Conservation (phyloP, 345 rosid species). For the Raphanus raphanistrum region DNA sequence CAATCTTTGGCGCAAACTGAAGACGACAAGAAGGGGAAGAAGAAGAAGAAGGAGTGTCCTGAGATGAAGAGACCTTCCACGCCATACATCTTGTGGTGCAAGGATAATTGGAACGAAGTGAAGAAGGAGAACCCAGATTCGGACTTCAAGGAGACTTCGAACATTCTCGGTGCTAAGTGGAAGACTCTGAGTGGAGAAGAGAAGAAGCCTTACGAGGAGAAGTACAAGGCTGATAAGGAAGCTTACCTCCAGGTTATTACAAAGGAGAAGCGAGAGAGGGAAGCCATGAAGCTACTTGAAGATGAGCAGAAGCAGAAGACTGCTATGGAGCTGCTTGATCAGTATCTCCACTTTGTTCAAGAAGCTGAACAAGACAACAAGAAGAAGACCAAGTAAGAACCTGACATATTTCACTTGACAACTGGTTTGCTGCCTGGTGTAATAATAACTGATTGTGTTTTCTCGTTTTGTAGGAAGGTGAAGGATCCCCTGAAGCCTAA, state of each 20-base stretch:
- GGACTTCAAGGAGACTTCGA: constrained; percentile 79
- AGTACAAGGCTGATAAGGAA: constrained; percentile 60
- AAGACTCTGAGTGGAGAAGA: constrained; percentile 57
- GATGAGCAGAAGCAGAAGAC: constrained; percentile 84
- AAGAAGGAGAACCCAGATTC: constrained; percentile 81
- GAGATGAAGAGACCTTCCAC: constrained; percentile 78
- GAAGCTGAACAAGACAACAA: constrained; percentile 59
- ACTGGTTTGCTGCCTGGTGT: neutral
- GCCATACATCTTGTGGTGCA: constrained; percentile 83
- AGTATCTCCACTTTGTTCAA: constrained; percentile 75
- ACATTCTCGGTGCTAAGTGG: constrained; percentile 80
- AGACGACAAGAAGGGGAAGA: constrained; percentile 55
- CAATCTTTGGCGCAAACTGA: constrained; percentile 58
- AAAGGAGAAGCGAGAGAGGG: constrained; percentile 82
- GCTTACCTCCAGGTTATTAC: constrained; percentile 64
- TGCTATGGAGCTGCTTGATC: constrained; percentile 89
- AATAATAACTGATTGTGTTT: too few species aligned
- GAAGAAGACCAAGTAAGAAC: constrained; percentile 61
- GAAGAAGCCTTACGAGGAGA: constrained; percentile 93
- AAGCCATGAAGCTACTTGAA: constrained; percentile 84
- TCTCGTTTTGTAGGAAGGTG: constrained; percentile 55
- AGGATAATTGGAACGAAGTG: constrained; percentile 82
- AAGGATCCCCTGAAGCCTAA: constrained; percentile 89
- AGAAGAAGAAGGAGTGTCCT: constrained; percentile 57
- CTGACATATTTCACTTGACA: neutral